These are phyloP conservation scores for Neurospora sp. DNA, from an alignment of 495 filamentous ascomycete genomes.

Conservation along the genomic window DNA sequence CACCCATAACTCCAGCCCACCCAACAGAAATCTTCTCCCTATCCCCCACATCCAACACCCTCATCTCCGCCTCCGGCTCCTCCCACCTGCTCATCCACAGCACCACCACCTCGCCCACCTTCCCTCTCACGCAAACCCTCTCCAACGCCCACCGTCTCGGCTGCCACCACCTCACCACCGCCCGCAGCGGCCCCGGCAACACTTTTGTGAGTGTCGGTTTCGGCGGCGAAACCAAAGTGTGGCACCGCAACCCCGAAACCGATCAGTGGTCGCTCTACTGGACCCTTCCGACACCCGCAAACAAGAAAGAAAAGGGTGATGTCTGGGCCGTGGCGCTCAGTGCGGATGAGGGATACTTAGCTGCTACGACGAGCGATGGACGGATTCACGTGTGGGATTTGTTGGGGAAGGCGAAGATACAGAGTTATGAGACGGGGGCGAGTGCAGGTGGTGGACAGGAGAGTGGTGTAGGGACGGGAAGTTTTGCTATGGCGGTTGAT, in stretches of 20 bases:
- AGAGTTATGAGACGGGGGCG: slow-evolving; percentile 74
- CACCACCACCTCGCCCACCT: slow-evolving; percentile 56
- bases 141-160: slow-evolving; percentile 69
- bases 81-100: slow-evolving; percentile 69
- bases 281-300: slow-evolving; percentile 15
- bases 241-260: slow-evolving; percentile 44
- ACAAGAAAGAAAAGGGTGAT: slow-evolving; percentile 47
- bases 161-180: slow-evolving; percentile 74
- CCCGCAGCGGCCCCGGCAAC: slow-evolving; percentile 45
- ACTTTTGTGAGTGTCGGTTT: slow-evolving; percentile 77
- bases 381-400: slow-evolving; percentile 84
- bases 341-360: slow-evolving; percentile 69
- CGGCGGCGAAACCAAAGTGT: slow-evolving; percentile 73
- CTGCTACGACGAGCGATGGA: slow-evolving; percentile 72
- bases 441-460: slow-evolving; percentile 35
- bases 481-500: slow-evolving; percentile 81
- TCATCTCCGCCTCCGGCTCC: slow-evolving; percentile 75
- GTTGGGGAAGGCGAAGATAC: slow-evolving; percentile 34
- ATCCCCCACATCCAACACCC: slow-evolving; percentile 62
- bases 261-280: slow-evolving; percentile 40
- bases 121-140: slow-evolving; percentile 68
- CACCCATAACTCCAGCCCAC: slow-evolving; percentile 47
- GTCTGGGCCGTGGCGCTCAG: slow-evolving; percentile 83
- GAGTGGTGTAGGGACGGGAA: slow-evolving; percentile 11
- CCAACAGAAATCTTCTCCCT: slow-evolving; percentile 81